A percentile compares a stretch with the other conserved stretches of the same genome.
phyloP scores from a whole-genome alignment of 345 rosid species.

The Ceriops zippeliana region DNA sequence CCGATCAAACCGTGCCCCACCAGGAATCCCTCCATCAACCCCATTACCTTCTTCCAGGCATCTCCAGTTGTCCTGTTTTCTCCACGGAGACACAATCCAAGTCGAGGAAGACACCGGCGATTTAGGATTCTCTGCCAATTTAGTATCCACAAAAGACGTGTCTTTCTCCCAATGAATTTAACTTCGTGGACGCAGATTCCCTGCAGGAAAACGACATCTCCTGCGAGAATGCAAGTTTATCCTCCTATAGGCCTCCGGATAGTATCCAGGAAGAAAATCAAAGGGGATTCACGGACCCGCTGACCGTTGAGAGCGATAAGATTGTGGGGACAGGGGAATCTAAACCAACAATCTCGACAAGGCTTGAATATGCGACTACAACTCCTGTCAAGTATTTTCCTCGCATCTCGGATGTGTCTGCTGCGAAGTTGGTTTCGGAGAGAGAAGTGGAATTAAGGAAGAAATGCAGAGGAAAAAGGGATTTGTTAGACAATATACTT shows the following conservation, averaged over 20 bases:
- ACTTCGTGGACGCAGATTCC: background rate
- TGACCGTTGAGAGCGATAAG: background rate
- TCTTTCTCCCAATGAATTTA: background rate
- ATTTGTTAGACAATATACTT: conserved; percentile 9
- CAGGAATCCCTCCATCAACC: background rate
- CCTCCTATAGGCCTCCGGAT: conserved; percentile 10
- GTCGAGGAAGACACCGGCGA: conserved; percentile 12
- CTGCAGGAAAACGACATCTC: background rate
- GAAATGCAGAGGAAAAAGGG: background rate
- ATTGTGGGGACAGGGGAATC: background rate
- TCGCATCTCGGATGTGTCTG: background rate
- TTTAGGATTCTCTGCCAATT: conserved; percentile 13
- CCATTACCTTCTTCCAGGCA: background rate
- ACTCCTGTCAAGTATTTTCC: conserved; percentile 15
- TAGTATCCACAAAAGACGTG: conserved; percentile 9
- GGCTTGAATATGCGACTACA: conserved; percentile 18
- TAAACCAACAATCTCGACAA: conserved; percentile 3
- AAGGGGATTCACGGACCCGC: background rate
- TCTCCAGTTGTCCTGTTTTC: conserved; percentile 13
- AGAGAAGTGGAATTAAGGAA: background rate
- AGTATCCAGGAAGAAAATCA: background rate
- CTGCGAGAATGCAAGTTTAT: conserved; percentile 9
- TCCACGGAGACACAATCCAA: conserved; percentile 11
- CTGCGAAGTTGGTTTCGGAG: background rate
- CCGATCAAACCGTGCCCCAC: too few species aligned